A percentile compares a stretch with the other conserved stretches of the same genome.
Evolutionary conservation across 352 stramenopile species (phyloP).

Genomic region (Phytophthora aleatoria): DNA sequence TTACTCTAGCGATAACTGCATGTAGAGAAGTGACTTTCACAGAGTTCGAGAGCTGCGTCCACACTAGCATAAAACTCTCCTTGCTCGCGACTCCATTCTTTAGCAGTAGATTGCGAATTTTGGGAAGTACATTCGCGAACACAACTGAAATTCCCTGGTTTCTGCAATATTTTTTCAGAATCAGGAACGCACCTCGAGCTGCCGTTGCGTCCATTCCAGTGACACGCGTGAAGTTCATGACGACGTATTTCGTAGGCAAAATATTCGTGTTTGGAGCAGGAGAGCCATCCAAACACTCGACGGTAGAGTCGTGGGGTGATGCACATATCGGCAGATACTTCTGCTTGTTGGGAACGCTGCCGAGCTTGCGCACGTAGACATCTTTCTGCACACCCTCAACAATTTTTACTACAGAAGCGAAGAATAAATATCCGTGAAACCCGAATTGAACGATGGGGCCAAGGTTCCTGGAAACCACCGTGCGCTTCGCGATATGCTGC

Average conservation of each 20-base stretch:
- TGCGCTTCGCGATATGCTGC: neutral
- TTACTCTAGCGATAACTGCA: neutral
- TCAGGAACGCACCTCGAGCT: constrained; percentile 69
- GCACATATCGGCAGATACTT: neutral
- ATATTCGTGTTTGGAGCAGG: constrained; percentile 32
- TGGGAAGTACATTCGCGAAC: constrained; percentile 51
- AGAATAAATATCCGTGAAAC: constrained; percentile 82
- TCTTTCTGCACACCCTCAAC: constrained; percentile 67
- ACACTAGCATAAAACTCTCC: neutral
- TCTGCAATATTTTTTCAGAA: constrained; percentile 68
- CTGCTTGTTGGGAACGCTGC: neutral
- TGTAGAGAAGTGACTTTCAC: neutral
- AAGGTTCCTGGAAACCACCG: neutral
- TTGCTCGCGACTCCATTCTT: constrained; percentile 36
- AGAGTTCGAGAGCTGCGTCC: neutral
- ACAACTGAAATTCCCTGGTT: constrained; percentile 54
- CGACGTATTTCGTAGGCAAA: constrained; percentile 62
- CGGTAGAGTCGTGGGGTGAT: neutral
- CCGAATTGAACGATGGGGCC: constrained; percentile 48
- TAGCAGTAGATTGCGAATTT: constrained; percentile 53
- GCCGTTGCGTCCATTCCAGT: constrained; percentile 84
- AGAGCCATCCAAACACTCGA: constrained; percentile 63
- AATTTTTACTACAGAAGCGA: constrained; percentile 75
- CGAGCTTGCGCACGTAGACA: constrained; percentile 22
- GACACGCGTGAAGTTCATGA: constrained; percentile 81